Conservation (phyloP, 495 filamentous ascomycete genomes). For the Parathielavia appendiculata region DNA sequence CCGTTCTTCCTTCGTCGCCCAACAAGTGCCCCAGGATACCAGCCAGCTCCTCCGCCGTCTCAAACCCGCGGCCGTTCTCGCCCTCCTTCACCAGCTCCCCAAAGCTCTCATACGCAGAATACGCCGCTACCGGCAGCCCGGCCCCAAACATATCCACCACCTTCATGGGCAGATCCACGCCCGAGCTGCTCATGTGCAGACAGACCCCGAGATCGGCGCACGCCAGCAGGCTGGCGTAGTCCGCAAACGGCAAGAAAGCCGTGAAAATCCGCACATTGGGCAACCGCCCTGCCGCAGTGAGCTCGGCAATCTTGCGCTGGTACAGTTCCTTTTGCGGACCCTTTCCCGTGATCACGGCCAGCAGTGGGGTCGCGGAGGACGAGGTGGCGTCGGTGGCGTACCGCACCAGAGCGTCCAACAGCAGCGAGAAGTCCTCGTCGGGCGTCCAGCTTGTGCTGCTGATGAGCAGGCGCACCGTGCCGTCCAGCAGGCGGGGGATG, state of each 20-base stretch:
- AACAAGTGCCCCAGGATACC: conserved; percentile 59
- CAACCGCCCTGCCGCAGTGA: conserved; percentile 57
- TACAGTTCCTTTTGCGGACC: conserved; percentile 80
- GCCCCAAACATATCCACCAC: conserved; percentile 98
- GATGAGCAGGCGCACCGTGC: conserved; percentile 62
- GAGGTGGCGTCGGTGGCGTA: conserved; percentile 49
- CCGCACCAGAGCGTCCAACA: conserved; percentile 74
- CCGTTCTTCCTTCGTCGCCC: conserved; percentile 34
- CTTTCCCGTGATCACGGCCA: conserved; percentile 90
- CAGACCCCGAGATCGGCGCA: conserved; percentile 87
- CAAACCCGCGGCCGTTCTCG: conserved; percentile 79
- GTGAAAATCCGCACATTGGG: conserved; percentile 65
- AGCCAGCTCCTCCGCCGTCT: conserved; percentile 56
- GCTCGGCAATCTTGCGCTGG: conserved; percentile 52
- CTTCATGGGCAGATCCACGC: conserved; percentile 98
- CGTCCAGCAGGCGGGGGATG: conserved; percentile 50
- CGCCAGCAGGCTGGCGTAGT: conserved; percentile 83
- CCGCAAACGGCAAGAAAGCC: conserved; percentile 72
- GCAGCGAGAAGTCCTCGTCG: conserved; percentile 87
- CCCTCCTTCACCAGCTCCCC: conserved; percentile 78
- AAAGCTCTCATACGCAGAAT: conserved; percentile 77
- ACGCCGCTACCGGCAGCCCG: conserved; percentile 85
- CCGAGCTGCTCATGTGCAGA: conserved; percentile 86
- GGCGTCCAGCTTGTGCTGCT: conserved; percentile 95
- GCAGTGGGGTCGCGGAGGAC: conserved; percentile 32